Evolutionary conservation across 1,284 basidiomycete genomes (phyloP), one percentile per base, ranked within the genome.

Genomic region (Inonotus hispidus): DNA sequence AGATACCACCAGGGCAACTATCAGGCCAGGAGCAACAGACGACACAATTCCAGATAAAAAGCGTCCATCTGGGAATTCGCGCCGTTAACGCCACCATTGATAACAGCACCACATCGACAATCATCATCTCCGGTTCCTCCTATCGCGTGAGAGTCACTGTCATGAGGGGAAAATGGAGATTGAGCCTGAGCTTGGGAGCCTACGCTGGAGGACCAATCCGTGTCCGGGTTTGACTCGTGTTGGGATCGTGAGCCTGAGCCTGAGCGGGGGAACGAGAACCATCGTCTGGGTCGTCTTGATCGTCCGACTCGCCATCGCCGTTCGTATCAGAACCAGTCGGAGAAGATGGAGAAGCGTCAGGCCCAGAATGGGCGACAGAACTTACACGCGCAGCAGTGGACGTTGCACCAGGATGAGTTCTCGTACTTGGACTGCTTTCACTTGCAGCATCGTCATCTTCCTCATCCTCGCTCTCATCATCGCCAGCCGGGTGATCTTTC

Each of bases 351-450:
- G 32, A 32, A 32, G 3, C 32, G 1, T 39, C 3, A 23, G 14
- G 29, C 43, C 54, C 52, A n/a, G 27, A 32, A 23, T 56, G 61
- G 10, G 52, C 57, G 41, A 62, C 54, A 41, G 43, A 32, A 25
- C 56, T 56, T 27, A 56, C 56, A n/a, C 56, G 61, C 16, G 61
- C 60, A 13, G 60, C 56, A 21, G 56, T 14, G 19, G 61, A 62
- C n/a, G 27, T 53, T 19, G 56, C 43, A 16, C 43, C 61, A 27
- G 50, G 43, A 16, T 27, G 35, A 25, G 49, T 55, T 41, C 25
- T 53, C n/a, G 54, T 35, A 23, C 45, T 19, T 19, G 53, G 19
- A 32, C 37, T 38, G 10, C 32, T 19, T 14, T 25, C 13, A 13
- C 39, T 61, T 13, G 19, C 54, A 25, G 19, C 46, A 27, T 50